Evolutionary conservation across 2,329 filamentous ascomycete genomes (phyloP).

Genomic region (Paraphaeosphaeria minitans): DNA sequence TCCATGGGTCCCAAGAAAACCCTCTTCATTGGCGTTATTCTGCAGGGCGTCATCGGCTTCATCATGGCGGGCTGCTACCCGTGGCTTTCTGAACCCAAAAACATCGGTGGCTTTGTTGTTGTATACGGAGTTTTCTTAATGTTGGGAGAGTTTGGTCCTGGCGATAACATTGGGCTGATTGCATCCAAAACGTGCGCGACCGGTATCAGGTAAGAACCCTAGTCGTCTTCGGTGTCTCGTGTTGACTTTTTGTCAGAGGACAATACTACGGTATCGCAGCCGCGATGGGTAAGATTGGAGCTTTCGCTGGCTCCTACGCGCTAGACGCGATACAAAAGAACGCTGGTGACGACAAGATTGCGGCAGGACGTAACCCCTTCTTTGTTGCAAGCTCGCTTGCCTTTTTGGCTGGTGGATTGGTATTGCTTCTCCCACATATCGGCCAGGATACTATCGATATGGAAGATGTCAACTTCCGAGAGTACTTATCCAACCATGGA

Average conservation of each 20-base stretch:
- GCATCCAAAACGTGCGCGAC: slow-evolving; percentile 89
- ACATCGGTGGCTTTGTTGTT: slow-evolving; percentile 77
- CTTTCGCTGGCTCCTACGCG: slow-evolving; percentile 84
- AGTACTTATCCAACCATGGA: slow-evolving; percentile 73
- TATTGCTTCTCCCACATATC: slow-evolving; percentile 75
- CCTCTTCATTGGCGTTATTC: slow-evolving; percentile 70
- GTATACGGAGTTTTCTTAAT: slow-evolving; percentile 80
- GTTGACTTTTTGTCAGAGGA: slow-evolving; percentile 57
- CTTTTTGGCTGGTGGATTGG: slow-evolving; percentile 69
- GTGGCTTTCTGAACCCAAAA: slow-evolving; percentile 66
- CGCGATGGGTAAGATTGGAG: slow-evolving; percentile 75
- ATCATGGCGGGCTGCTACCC: slow-evolving; percentile 84
- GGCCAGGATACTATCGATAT: slow-evolving; percentile 80
- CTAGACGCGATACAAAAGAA: slow-evolving; percentile 67
- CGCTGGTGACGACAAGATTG: slow-evolving; percentile 38
- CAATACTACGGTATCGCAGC: slow-evolving; percentile 75
- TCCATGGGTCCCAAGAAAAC: slow-evolving; percentile 78
- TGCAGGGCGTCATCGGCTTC: slow-evolving; percentile 81
- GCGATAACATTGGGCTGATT: slow-evolving; percentile 87
- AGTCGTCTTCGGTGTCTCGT: neutral
- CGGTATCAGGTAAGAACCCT: slow-evolving; percentile 63
- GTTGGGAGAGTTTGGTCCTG: slow-evolving; percentile 81
- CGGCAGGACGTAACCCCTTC: slow-evolving; percentile 82
- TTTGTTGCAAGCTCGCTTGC: slow-evolving; percentile 81
- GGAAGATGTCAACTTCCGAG: slow-evolving; percentile 78